Evolutionary conservation across 768 basidiomycete genomes (phyloP).

Genomic region (Chlorophyllum brunneum): DNA sequence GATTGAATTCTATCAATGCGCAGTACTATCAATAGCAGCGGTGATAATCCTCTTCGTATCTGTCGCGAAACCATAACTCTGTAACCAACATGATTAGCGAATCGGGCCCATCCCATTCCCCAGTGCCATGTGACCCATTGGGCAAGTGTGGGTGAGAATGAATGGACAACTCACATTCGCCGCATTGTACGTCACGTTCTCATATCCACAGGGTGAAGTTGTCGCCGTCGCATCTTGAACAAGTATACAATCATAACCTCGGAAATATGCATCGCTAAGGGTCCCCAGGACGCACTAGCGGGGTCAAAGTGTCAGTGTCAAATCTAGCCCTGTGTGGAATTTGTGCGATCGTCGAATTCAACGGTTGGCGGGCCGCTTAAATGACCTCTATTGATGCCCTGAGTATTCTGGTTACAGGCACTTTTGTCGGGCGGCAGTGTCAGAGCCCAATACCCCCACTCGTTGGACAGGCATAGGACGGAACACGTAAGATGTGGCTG

Average conservation of each 20-base stretch:
- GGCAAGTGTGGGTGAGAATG: not conserved
- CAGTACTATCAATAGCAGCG: conserved; percentile 15
- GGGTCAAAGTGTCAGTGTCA: not conserved
- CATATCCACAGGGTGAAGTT: conserved; percentile 55
- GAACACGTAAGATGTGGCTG: no score
- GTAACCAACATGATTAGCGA: conserved; percentile 13
- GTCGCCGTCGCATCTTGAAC: conserved; percentile 61
- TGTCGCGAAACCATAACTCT: conserved; percentile 54
- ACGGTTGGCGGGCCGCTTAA: no score
- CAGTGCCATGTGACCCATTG: not conserved
- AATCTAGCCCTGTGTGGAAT: not conserved
- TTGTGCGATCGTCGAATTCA: not conserved
- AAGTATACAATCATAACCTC: conserved; percentile 61
- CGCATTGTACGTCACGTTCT: conserved; percentile 56
- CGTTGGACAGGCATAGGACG: no score
- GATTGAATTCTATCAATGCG: not conserved
- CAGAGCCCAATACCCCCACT: no score
- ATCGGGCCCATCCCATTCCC: not conserved
- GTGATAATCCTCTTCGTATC: conserved; percentile 28
- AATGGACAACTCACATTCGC: conserved; percentile 38
- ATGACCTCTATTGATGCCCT: no score
- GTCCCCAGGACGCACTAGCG: conserved; percentile 62
- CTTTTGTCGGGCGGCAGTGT: no score
- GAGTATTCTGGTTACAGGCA: no score
- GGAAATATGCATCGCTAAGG: conserved; percentile 57